Evolutionary conservation across 176 grass and related monocot species (phyloP).

Genomic region (Aegilops sharonensis): DNA sequence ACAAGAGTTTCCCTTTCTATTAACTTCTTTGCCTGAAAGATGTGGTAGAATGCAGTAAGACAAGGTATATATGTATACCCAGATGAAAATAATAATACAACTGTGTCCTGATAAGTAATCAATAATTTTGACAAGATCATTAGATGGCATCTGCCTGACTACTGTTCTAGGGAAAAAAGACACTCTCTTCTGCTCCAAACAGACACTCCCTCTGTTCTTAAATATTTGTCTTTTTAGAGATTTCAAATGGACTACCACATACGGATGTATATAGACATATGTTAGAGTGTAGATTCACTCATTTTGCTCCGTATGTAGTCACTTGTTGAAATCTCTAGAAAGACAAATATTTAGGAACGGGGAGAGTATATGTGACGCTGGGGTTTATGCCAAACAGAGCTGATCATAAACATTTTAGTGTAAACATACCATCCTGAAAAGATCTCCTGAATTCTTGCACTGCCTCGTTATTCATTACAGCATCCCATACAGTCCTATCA

Average conservation of each 20-base stretch:
- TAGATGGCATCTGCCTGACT: background rate
- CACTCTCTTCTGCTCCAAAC: too few relatives aligned
- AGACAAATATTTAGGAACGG: too few relatives aligned
- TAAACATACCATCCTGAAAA: slow-evolving; percentile 54
- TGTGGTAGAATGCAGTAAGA: slow-evolving; percentile 22
- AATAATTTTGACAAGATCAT: background rate
- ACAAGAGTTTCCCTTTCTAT: slow-evolving; percentile 27
- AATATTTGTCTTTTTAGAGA: too few relatives aligned
- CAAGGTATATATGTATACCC: background rate
- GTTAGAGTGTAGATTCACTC: too few relatives aligned
- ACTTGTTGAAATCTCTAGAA: too few relatives aligned
- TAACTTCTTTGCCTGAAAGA: slow-evolving; percentile 47
- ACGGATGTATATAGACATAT: too few relatives aligned
- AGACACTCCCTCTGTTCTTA: too few relatives aligned
- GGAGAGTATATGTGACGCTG: too few relatives aligned
- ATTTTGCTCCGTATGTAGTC: too few relatives aligned
- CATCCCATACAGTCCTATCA: slow-evolving; percentile 91
- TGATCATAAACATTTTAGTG: background rate
- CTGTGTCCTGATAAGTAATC: background rate
- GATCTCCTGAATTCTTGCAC: slow-evolving; percentile 83
- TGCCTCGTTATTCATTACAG: slow-evolving; percentile 86
- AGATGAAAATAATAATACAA: background rate
- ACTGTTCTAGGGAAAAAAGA: background rate
- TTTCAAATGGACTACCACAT: too few relatives aligned
- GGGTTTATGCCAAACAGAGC: background rate